A percentile compares a stretch with the other conserved stretches of the same genome.
phyloP scores from a whole-genome alignment of 1,284 basidiomycete genomes.

The Entoloma clypeatum region DNA sequence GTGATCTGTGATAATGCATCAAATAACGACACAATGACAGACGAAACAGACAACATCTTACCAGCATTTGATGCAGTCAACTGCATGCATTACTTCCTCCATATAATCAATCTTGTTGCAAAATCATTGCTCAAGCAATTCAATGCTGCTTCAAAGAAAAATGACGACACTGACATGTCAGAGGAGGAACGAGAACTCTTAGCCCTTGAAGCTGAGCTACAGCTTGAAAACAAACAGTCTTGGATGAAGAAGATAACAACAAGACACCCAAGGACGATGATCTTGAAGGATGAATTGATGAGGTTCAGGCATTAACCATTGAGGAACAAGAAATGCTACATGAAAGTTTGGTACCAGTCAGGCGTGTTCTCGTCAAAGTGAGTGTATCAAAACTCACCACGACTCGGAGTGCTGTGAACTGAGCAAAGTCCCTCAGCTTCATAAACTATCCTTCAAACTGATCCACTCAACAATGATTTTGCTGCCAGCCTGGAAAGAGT shows the following conservation, averaged over 20 bases:
- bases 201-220: slow-evolving; percentile 2
- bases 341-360: slow-evolving; percentile 4
- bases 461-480: slow-evolving; percentile 27
- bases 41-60: slow-evolving; percentile 21
- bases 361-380: slow-evolving; percentile 9
- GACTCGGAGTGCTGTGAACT: no score
- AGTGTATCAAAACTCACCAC: neutral
- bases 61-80: slow-evolving; percentile 20
- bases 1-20: slow-evolving; percentile 29
- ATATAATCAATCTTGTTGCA: slow-evolving; percentile 31
- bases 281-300: slow-evolving; percentile 10
- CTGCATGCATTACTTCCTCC: slow-evolving; percentile 31
- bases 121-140: slow-evolving; percentile 28
- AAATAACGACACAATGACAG: slow-evolving; percentile 30
- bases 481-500: slow-evolving; percentile 24
- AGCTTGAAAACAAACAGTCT: slow-evolving; percentile 1
- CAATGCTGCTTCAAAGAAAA: slow-evolving; percentile 15
- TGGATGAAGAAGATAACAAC: slow-evolving; percentile 8
- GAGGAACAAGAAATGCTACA: slow-evolving; percentile 7
- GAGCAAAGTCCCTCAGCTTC: no score
- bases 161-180: slow-evolving; percentile 3
- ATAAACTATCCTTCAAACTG: slow-evolving; percentile 24
- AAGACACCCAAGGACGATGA: slow-evolving; percentile 5
- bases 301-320: slow-evolving; percentile 3
- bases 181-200: neutral